A percentile compares a stretch with the other conserved stretches of the same genome.
Conservation (phyloP, 768 basidiomycete species). For the Auricularia sp. region DNA sequence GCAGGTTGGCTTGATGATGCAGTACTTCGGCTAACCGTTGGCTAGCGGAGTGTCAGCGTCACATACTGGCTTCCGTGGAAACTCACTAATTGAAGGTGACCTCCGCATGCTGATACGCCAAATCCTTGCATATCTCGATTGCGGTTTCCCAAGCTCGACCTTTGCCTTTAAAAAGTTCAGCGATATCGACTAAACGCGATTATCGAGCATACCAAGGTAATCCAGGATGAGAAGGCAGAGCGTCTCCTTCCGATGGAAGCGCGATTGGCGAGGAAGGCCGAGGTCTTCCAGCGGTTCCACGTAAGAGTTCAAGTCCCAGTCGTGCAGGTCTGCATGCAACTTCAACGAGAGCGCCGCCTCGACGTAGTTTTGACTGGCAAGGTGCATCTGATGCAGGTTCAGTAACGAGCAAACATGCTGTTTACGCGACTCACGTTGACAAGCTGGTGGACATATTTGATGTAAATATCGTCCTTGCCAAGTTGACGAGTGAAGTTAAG, state of each 20-base stretch:
- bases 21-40: constrained; percentile 76
- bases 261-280: constrained; percentile 81
- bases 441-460: constrained; percentile 92
- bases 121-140: constrained; percentile 85
- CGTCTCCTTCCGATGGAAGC: constrained; percentile 91
- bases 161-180: constrained; percentile 46
- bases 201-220: constrained; percentile 56
- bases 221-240: constrained; percentile 87
- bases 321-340: constrained; percentile 85
- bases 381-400: constrained; percentile 54
- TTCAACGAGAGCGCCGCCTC: constrained; percentile 92
- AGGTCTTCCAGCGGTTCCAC: constrained; percentile 85
- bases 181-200: neutral
- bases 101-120: constrained; percentile 78
- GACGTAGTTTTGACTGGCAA: constrained; percentile 81
- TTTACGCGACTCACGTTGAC: constrained; percentile 56
- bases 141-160: constrained; percentile 98
- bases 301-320: constrained; percentile 77
- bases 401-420: neutral
- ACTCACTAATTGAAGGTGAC: constrained; percentile 86
- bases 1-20: constrained; percentile 73
- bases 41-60: constrained; percentile 26
- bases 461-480: constrained; percentile 86
- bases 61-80: no score
- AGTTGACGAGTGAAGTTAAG: constrained; percentile 93